Conservation (phyloP, 106 monocot genomes). For the Allium fistulosum region DNA sequence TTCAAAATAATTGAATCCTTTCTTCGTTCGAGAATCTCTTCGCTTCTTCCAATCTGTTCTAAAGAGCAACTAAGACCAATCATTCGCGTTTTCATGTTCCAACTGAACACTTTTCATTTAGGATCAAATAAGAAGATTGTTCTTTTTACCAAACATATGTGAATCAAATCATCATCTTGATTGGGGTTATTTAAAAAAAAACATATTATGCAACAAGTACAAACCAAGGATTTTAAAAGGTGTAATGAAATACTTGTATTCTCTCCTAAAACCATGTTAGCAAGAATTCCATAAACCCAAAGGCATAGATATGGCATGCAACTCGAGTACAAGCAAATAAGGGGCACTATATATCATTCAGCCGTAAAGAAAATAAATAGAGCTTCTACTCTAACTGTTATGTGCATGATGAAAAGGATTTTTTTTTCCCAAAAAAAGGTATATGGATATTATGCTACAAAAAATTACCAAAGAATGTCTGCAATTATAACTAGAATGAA, state of each 20-base stretch:
- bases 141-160: not conserved
- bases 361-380: too few relatives aligned
- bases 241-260: too few relatives aligned
- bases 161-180: not conserved
- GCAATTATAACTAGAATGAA: constrained; percentile 66
- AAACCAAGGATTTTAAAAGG: not conserved
- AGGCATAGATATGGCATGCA: not conserved
- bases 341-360: not conserved
- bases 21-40: not conserved
- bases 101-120: not conserved
- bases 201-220: not conserved
- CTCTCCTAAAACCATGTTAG: not conserved
- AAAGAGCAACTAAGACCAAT: not conserved
- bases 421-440: too few relatives aligned
- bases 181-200: not conserved
- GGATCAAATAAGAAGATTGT: not conserved
- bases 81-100: not conserved
- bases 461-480: constrained; percentile 80
- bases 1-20: not conserved
- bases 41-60: not conserved
- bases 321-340: not conserved
- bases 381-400: too few relatives aligned
- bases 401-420: too few relatives aligned
- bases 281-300: not conserved
- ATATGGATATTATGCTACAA: not conserved